phyloP scores from a whole-genome alignment of 2,329 filamentous ascomycete genomes.

The Colletotrichum horii region DNA sequence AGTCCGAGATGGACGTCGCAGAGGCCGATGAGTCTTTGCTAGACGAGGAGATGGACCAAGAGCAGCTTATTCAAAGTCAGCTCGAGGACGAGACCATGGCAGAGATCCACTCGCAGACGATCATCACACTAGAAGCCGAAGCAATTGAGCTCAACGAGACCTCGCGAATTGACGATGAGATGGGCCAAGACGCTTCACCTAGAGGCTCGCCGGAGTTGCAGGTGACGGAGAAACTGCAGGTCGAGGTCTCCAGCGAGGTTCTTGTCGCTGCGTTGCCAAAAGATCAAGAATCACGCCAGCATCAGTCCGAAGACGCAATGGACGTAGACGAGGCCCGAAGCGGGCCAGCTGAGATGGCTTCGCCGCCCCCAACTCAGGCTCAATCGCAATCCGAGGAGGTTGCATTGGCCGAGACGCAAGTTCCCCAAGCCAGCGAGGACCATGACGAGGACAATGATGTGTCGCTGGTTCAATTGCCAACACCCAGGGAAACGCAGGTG shows the following conservation, averaged over 20 bases:
- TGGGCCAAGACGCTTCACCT: neutral
- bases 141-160: neutral
- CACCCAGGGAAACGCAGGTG: constrained; percentile 8
- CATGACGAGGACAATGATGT: neutral
- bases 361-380: neutral
- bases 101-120: constrained; percentile 34
- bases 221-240: neutral
- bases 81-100: constrained; percentile 32
- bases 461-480: neutral
- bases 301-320: neutral
- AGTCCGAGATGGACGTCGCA: constrained; percentile 7
- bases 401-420: neutral
- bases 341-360: neutral
- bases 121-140: neutral
- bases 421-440: neutral
- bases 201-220: neutral
- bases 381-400: neutral
- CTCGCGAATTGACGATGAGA: neutral
- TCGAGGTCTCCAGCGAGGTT: neutral
- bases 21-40: constrained; percentile 8
- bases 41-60: neutral
- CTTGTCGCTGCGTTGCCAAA: neutral
- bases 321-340: constrained; percentile 5
- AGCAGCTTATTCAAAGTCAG: constrained; percentile 9
- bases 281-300: neutral